Evolutionary conservation across 2,329 filamentous ascomycete genomes (phyloP).

Genomic region (Coniochaeta hoffmannii): DNA sequence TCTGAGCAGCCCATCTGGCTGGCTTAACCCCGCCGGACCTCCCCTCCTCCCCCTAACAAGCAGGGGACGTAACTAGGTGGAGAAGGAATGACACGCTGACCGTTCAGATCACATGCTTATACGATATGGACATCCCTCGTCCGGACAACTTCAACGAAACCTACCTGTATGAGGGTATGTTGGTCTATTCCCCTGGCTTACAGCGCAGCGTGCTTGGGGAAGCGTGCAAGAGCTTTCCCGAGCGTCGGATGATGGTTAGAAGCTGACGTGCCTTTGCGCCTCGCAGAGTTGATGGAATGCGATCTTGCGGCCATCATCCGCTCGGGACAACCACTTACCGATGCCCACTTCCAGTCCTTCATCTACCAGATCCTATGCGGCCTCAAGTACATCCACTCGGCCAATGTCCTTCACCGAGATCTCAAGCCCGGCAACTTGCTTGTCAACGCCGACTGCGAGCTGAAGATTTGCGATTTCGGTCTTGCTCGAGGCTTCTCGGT

Average conservation of each 20-base stretch:
- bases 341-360: conserved; percentile 99
- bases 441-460: conserved; percentile 97
- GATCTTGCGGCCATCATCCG: conserved; percentile 96
- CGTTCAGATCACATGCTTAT: conserved; percentile 87
- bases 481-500: conserved; percentile 93
- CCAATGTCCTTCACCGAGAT: conserved; percentile 94
- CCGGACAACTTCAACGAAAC: conserved; percentile 99
- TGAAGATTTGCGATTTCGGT: conserved; percentile 99
- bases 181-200: not conserved
- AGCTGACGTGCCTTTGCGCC: not conserved
- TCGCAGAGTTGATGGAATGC: conserved; percentile 96
- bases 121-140: conserved; percentile 98
- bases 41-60: not conserved
- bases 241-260: not conserved
- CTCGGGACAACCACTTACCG: conserved; percentile 92
- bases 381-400: conserved; percentile 98
- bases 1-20: conserved; percentile 3
- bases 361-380: conserved; percentile 99
- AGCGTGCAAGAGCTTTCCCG: not conserved
- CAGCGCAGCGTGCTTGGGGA: not conserved
- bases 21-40: conserved; percentile 2
- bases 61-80: not conserved
- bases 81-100: conserved; percentile 21
- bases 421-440: conserved; percentile 95
- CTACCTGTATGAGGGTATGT: conserved; percentile 91